Evolutionary conservation across 2,329 filamentous ascomycete species (phyloP), one percentile per base, ranked within the genome.

Genomic region (Geosmithia putterillii): DNA sequence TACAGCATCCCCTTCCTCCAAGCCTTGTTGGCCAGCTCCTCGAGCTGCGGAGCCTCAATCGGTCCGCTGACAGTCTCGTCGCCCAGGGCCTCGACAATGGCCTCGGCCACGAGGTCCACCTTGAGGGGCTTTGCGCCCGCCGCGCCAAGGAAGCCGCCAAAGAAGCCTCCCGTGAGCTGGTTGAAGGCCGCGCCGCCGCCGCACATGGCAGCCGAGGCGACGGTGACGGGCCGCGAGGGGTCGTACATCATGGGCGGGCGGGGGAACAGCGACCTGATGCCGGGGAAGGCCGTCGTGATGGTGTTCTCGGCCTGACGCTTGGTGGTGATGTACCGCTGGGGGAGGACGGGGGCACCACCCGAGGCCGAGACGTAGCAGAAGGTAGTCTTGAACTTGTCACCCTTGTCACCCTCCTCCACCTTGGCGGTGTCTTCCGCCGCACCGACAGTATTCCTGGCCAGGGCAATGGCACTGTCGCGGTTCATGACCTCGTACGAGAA

Each of bases 401-500:
- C n/a, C n/a, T n/a, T n/a, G n/a, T n/a, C n/a, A n/a, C n/a, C n/a
- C n/a, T n/a, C n/a, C n/a, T n/a, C n/a, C n/a, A n/a, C n/a, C 17
- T 71, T 65, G 14, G 82, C 81, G 32, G 77, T 71, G 46, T 78
- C 76, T 28, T 66, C 66, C 21, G 73, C 72, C 2, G 88, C 80
- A 58, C 90, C 85, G 23, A 10, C 23, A 25, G 23, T 10, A 10
- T 25, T 25, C 55, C 82, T 79, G 14, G 90, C 92, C 14, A 95
- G 73, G 44, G 82, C 75, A 47, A 96, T 78, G 40, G 90, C 90
- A 66, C 70, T 78, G 65, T 96, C 90, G 45, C 92, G 77, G 66
- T 98, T 98, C 87, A 98, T 95, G 47, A 88, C 73, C 67, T 96
- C 92, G 67, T 98, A 98, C 17, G 90, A 95, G 54, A 95, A 71